Percentiles rank a stretch among this genome's conserved stretches.
Evolutionary conservation across 306 rosid species (phyloP).

Genomic region (Quercus robur): DNA sequence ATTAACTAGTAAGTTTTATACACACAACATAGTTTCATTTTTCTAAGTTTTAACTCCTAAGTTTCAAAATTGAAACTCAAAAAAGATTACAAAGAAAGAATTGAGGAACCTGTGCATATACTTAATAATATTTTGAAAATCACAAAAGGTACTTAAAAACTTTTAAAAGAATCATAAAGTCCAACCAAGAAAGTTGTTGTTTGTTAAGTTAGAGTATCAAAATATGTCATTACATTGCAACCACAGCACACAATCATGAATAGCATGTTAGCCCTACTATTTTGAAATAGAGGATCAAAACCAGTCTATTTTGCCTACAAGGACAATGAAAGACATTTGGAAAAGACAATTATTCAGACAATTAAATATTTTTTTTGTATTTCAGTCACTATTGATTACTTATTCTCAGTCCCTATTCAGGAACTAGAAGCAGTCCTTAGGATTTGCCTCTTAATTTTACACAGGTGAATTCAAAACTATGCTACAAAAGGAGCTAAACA

Average conservation of each 20-base stretch:
- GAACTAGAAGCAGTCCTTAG: background rate
- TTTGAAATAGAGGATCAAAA: background rate
- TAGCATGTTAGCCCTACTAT: background rate
- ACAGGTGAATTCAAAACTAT: slow-evolving; percentile 44
- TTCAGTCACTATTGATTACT: background rate
- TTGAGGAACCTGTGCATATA: background rate
- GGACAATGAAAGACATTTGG: background rate
- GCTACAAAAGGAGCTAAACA: slow-evolving; percentile 55
- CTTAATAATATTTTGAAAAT: background rate
- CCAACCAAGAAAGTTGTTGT: background rate
- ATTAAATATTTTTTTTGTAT: background rate
- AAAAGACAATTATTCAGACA: too few relatives aligned
- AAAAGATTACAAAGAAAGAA: background rate
- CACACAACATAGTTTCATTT: too few relatives aligned
- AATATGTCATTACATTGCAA: background rate
- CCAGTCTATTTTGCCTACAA: background rate
- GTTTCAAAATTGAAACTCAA: too few relatives aligned
- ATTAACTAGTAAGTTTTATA: too few relatives aligned
- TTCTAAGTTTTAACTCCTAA: too few relatives aligned
- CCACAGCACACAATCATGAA: background rate
- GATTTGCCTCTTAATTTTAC: background rate
- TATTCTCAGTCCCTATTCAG: background rate
- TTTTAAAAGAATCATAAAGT: background rate
- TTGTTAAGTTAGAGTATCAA: background rate
- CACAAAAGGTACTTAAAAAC: background rate